Percentiles rank a stretch among this genome's conserved stretches.
Conservation (phyloP, 768 basidiomycete genomes). For the Cyclocybe cylindracea region DNA sequence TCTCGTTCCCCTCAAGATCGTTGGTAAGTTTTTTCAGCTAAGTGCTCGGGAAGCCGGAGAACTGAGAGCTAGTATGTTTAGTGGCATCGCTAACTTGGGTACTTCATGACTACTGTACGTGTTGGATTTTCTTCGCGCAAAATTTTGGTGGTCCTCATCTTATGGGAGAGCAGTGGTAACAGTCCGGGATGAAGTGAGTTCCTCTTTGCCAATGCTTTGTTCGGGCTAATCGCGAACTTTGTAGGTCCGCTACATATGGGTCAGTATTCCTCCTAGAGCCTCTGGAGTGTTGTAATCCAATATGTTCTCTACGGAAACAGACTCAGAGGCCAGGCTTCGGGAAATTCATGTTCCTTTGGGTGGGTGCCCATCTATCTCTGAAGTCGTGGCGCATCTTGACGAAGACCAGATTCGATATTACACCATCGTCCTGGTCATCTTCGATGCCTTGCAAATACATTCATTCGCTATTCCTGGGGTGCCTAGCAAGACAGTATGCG, state of each 20-base stretch:
- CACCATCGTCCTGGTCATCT: conserved; percentile 42
- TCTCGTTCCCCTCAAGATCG: conserved; percentile 21
- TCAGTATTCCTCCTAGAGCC: conserved; percentile 11
- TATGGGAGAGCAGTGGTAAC: conserved; percentile 15
- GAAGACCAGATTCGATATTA: conserved; percentile 46
- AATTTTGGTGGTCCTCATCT: not conserved
- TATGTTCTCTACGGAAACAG: conserved; percentile 17
- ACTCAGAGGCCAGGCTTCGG: conserved; percentile 32
- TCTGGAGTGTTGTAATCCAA: not conserved
- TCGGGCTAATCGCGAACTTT: not conserved
- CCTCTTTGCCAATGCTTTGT: not conserved
- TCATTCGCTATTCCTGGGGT: conserved; percentile 39
- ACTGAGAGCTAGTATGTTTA: not conserved
- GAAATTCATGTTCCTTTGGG: conserved; percentile 45
- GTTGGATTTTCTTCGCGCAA: not conserved
- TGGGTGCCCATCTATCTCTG: conserved; percentile 11
- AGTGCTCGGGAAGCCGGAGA: not conserved
- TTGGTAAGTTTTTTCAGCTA: conserved; percentile 14
- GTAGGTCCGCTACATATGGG: conserved; percentile 42
- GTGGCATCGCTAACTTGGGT: conserved; percentile 25
- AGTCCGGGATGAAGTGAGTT: conserved; percentile 25
- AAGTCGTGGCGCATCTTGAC: not conserved
- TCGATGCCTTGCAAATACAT: conserved; percentile 48
- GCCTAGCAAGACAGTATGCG: conserved; percentile 36
- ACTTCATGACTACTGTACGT: conserved; percentile 26